Evolutionary conservation across 495 filamentous ascomycete genomes (phyloP), one percentile per base, ranked within the genome.

Genomic region (Durotheca rogersii): DNA sequence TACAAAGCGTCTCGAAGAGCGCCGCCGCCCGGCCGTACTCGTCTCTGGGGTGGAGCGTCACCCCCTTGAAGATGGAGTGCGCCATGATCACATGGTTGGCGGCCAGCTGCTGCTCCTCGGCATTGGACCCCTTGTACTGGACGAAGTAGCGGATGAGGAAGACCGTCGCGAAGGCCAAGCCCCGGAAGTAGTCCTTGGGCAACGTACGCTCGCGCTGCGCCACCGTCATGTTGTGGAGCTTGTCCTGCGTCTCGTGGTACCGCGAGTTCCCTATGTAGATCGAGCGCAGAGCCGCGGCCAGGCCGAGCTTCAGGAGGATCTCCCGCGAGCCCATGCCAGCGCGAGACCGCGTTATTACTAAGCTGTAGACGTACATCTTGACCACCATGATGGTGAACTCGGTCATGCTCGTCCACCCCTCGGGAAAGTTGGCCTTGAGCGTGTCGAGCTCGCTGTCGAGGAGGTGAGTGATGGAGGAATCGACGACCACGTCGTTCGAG

Each of bases 401-500:
- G 1, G 45, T 47, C 50, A 55, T 58, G n/a, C 18, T 42, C 14
- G 60, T 51, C 61, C 60, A 66, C 29, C 51, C 45, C 5, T 61
- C 61, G 9, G 56, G 46, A 15, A 44, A 60, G 10, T 34, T 47
- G 38, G 51, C 33, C 39, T 44, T 61, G 1, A 68, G 35, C 10
- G 48, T 39, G 14, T 66, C 58, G 7, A 68, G 58, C 23, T 68
- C 61, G 2, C 52, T 43, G 12, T 68, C 65, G 7, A 68, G 61
- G 32, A 68, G 60, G 19, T 65, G 63, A 15, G 64, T 58, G 27
- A 68, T 47, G 7, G 63, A 65, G 7, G 56, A 60, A 31, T 66
- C 55, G 37, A 64, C 50, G 10, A 60, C 52, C 23, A 50, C 57
- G 42, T 66, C 62, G 38, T 60, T 60, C 9, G 52, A 52, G 18